These are phyloP conservation scores for Chaetomium fimeti DNA, from an alignment of 495 filamentous ascomycete genomes.

Conservation along the genomic window DNA sequence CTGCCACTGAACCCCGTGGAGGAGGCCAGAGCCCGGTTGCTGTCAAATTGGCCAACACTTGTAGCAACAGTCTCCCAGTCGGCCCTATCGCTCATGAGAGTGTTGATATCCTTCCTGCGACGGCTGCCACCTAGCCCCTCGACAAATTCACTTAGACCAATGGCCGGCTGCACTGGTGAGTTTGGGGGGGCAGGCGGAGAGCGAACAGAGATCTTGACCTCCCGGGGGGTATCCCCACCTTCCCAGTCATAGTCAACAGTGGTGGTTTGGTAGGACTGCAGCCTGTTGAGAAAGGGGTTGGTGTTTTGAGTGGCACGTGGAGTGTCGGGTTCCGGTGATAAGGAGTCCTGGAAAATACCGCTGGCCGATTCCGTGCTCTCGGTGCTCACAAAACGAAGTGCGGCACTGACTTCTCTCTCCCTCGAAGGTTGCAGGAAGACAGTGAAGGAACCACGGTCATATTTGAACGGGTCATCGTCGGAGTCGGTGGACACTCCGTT, in stretches of 20 bases:
- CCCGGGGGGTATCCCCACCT: conserved; percentile 4
- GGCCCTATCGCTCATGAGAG: conserved; percentile 26
- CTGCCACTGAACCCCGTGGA: conserved; percentile 14
- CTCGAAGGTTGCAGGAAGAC: conserved; percentile 28
- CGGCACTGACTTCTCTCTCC: conserved; percentile 35
- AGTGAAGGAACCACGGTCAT: conserved; percentile 30
- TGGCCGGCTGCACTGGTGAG: not conserved
- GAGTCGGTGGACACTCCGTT: conserved; percentile 27
- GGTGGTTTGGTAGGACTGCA: conserved; percentile 19
- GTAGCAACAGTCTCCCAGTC: conserved; percentile 36
- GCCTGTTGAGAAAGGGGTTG: conserved; percentile 23
- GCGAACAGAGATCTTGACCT: conserved; percentile 22
- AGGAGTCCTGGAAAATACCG: conserved; percentile 6
- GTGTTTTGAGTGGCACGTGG: conserved; percentile 13
- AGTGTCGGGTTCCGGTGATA: not conserved
- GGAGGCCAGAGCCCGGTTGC: conserved; percentile 29
- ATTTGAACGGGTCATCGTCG: conserved; percentile 38
- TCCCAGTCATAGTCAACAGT: conserved; percentile 20
- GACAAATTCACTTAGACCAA: not conserved
- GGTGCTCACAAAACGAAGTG: conserved; percentile 26
- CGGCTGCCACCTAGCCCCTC: not conserved
- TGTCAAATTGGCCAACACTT: conserved; percentile 31
- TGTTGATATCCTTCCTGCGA: conserved; percentile 15
- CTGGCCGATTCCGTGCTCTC: conserved; percentile 18
- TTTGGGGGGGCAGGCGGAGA: conserved; percentile 10